Evolutionary conservation across 768 basidiomycete genomes (phyloP).

Genomic region (Hortiboletus campestris): DNA sequence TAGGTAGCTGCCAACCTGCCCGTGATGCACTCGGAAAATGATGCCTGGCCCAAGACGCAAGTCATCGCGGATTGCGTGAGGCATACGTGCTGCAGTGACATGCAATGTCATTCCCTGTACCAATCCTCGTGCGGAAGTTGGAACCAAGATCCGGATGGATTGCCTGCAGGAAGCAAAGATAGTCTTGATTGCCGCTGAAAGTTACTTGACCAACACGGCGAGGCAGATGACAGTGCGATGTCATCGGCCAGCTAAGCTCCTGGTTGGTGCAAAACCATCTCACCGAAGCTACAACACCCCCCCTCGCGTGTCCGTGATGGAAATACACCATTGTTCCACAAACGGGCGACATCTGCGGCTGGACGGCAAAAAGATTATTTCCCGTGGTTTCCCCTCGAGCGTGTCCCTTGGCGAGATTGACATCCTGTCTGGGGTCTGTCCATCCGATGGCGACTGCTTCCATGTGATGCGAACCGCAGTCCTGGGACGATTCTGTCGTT

Average conservation of each 20-base stretch:
- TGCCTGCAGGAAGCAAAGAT: background rate
- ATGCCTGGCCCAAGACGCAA: background rate
- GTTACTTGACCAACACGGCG: background rate
- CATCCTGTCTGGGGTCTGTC: too few species aligned
- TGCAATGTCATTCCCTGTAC: background rate
- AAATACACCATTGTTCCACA: background rate
- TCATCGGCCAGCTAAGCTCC: background rate
- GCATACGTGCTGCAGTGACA: background rate
- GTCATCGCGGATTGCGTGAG: conserved; percentile 5
- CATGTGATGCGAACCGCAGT: background rate
- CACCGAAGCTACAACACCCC: too few species aligned
- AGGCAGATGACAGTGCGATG: background rate
- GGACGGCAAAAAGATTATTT: background rate
- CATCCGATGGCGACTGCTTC: background rate
- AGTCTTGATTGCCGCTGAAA: background rate
- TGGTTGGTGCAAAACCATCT: too few species aligned
- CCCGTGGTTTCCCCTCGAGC: background rate
- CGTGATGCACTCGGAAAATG: background rate
- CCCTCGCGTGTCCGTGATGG: background rate
- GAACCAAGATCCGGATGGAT: background rate
- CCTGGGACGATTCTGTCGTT: background rate
- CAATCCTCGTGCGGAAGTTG: background rate
- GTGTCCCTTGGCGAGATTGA: background rate
- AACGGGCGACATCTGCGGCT: background rate
- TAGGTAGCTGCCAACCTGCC: background rate